Conservation (phyloP, 768 basidiomycete genomes). For the Asterophora lycoperdoides region DNA sequence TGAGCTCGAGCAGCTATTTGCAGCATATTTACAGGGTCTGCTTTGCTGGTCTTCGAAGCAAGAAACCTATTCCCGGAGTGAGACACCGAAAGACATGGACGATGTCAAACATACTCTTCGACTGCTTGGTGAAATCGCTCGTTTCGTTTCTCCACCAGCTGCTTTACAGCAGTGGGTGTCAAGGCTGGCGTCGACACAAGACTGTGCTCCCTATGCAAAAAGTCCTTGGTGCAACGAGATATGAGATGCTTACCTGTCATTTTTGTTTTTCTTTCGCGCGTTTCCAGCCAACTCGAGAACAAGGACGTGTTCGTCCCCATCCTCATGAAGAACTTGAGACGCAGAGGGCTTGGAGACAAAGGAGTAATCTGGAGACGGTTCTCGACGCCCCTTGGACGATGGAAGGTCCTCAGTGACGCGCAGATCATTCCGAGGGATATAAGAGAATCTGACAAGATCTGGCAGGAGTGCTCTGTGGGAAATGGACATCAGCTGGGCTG, state of each 20-base stretch:
- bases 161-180: slow-evolving; percentile 57
- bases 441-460: slow-evolving; percentile 76
- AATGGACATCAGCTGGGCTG: neutral
- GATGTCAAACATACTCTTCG: slow-evolving; percentile 49
- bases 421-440: slow-evolving; percentile 62
- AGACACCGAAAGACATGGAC: neutral
- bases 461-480: slow-evolving; percentile 69
- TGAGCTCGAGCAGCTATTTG: slow-evolving; percentile 65
- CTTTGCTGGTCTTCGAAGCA: slow-evolving; percentile 41
- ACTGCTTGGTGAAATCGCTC: slow-evolving; percentile 59
- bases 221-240: neutral
- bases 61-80: slow-evolving; percentile 46
- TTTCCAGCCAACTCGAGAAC: slow-evolving; percentile 42
- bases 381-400: slow-evolving; percentile 21
- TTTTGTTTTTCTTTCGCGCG: slow-evolving; percentile 27
- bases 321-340: slow-evolving; percentile 18
- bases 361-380: slow-evolving; percentile 40
- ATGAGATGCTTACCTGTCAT: slow-evolving; percentile 22
- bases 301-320: slow-evolving; percentile 36
- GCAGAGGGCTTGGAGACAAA: slow-evolving; percentile 21
- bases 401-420: slow-evolving; percentile 44
- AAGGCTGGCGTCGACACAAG: slow-evolving; percentile 32
- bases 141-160: slow-evolving; percentile 69
- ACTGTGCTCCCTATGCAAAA: slow-evolving; percentile 2
- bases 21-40: slow-evolving; percentile 62